Evolutionary conservation across 2,329 filamentous ascomycete genomes (phyloP).

Genomic region (Claviceps fusiformis): DNA sequence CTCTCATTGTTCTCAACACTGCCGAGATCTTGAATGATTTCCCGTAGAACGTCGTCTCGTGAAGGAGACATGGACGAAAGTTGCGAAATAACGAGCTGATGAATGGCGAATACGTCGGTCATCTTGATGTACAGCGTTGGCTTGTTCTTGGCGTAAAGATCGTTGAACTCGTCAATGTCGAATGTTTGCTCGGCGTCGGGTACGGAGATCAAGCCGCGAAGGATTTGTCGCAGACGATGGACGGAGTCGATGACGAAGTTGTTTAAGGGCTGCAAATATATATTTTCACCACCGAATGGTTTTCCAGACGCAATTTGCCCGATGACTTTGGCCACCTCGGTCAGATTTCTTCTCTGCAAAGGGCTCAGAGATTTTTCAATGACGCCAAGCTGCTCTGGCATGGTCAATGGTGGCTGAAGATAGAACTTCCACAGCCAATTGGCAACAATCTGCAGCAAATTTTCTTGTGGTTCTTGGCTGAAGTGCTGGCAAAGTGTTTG

Average conservation of each 20-base stretch:
- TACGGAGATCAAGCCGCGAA: slow-evolving; percentile 66
- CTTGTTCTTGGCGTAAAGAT: slow-evolving; percentile 90
- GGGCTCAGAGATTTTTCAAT: slow-evolving; percentile 81
- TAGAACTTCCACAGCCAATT: slow-evolving; percentile 95
- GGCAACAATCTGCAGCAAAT: slow-evolving; percentile 69
- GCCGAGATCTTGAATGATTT: slow-evolving; percentile 85
- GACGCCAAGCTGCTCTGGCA: slow-evolving; percentile 85
- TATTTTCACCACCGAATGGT: slow-evolving; percentile 84
- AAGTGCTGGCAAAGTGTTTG: slow-evolving; percentile 66
- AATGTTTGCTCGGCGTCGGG: slow-evolving; percentile 82
- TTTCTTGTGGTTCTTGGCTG: slow-evolving; percentile 61
- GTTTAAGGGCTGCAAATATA: slow-evolving; percentile 91
- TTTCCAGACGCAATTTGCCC: slow-evolving; percentile 79
- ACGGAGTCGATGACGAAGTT: slow-evolving; percentile 79
- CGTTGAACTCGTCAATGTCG: slow-evolving; percentile 97
- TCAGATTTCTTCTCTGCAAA: slow-evolving; percentile 82
- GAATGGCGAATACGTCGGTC: slow-evolving; percentile 91
- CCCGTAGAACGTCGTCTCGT: slow-evolving; percentile 76
- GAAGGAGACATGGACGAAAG: slow-evolving; percentile 63
- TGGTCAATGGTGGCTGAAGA: slow-evolving; percentile 74
- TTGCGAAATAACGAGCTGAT: slow-evolving; percentile 72
- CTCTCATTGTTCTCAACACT: slow-evolving; percentile 94
- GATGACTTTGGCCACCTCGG: slow-evolving; percentile 83
- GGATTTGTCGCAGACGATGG: slow-evolving; percentile 62
- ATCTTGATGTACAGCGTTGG: slow-evolving; percentile 99